These are phyloP conservation scores for Candida sithepensis DNA, from an alignment of 805 yeast genomes.

Conservation along the genomic window DNA sequence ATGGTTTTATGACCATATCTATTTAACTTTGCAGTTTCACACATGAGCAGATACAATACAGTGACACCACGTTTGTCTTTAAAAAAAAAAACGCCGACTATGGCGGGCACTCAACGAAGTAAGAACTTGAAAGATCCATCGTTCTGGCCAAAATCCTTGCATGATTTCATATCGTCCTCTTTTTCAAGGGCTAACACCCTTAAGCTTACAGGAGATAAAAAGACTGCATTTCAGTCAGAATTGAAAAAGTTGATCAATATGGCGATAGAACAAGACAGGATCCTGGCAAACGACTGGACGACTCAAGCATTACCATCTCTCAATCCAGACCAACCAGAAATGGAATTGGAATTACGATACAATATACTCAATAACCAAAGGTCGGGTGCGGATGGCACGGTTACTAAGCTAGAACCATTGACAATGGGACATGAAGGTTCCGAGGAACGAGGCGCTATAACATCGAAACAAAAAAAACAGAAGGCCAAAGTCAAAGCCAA, in stretches of 20 bases:
- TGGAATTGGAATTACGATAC: constrained; percentile 18
- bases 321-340: constrained; percentile 5
- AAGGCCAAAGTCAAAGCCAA: background rate
- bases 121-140: constrained; percentile 27
- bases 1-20: too few relatives aligned
- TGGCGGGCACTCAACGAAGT: constrained; percentile 4
- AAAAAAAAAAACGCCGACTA: constrained; percentile 4
- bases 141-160: constrained; percentile 55
- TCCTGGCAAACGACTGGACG: constrained; percentile 54
- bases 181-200: constrained; percentile 39
- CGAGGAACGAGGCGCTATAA: background rate
- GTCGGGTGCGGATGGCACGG: background rate
- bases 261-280: constrained; percentile 41
- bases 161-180: constrained; percentile 45
- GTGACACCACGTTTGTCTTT: constrained; percentile 22
- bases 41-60: constrained; percentile 13
- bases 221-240: constrained; percentile 43
- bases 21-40: too few relatives aligned
- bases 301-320: constrained; percentile 46
- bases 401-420: background rate
- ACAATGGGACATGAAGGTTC: background rate
- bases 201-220: constrained; percentile 29
- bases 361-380: constrained; percentile 8
- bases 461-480: background rate
- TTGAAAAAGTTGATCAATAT: constrained; percentile 44